Conservation (phyloP, 768 basidiomycete genomes). For the Collybia mongolica region DNA sequence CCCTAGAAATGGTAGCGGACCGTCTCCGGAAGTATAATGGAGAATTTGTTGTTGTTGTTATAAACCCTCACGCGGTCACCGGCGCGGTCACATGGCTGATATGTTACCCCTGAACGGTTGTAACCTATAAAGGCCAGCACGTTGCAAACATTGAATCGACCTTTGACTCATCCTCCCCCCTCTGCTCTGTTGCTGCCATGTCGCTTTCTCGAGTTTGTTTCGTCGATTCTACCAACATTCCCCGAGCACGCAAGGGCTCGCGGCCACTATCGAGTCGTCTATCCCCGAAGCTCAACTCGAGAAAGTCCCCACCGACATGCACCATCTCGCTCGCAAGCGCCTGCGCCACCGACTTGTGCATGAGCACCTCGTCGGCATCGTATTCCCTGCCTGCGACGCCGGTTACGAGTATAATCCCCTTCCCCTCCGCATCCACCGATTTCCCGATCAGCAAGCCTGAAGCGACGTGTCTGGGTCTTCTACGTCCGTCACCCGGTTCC, state of each 20-base stretch:
- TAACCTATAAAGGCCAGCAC: too few species aligned
- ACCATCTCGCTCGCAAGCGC: slow-evolving; percentile 18
- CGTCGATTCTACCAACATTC: slow-evolving; percentile 17
- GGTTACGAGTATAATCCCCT: slow-evolving; percentile 15
- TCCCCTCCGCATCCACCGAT: slow-evolving; percentile 14
- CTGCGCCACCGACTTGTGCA: slow-evolving; percentile 8
- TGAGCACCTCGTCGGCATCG: slow-evolving; percentile 8
- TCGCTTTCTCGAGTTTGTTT: slow-evolving; percentile 15
- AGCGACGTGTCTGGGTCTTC: slow-evolving; percentile 13
- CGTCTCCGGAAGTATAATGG: too few species aligned
- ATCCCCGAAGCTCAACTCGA: slow-evolving; percentile 13
- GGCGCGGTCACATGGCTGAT: too few species aligned
- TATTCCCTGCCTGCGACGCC: slow-evolving; percentile 4
- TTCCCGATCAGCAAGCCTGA: slow-evolving; percentile 17
- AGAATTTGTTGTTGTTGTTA: too few species aligned
- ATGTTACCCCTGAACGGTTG: too few species aligned
- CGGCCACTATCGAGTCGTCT: slow-evolving; percentile 10
- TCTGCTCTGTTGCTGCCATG: too few species aligned
- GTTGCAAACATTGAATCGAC: too few species aligned
- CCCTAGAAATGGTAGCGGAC: too few species aligned
- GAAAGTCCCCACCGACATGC: slow-evolving; percentile 20
- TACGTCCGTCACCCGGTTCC: slow-evolving; percentile 10
- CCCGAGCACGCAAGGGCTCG: slow-evolving; percentile 10
- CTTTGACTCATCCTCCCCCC: too few species aligned
- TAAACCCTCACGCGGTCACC: too few species aligned